Percentiles rank a stretch among this genome's conserved stretches.
These are phyloP conservation scores for Austroboletus festivus DNA, from an alignment of 768 basidiomycete genomes.

Conservation along the genomic window DNA sequence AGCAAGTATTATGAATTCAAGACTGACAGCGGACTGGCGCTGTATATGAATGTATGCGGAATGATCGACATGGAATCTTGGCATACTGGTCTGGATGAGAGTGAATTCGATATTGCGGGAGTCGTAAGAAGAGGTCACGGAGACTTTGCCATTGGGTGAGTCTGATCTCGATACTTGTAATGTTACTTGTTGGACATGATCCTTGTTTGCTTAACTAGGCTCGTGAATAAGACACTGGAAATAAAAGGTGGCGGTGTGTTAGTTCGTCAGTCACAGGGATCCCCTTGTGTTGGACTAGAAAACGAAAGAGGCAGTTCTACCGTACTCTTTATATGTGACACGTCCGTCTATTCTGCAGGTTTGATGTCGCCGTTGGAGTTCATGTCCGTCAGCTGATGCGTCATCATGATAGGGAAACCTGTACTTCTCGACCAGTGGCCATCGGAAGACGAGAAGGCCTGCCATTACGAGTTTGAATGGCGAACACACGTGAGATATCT, in stretches of 20 bases:
- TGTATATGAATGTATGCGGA: conserved; percentile 66
- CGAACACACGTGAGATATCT: conserved; percentile 60
- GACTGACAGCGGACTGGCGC: conserved; percentile 44
- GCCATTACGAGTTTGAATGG: conserved; percentile 84
- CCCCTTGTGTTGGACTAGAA: conserved; percentile 50
- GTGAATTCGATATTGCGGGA: conserved; percentile 53
- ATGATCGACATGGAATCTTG: conserved; percentile 55
- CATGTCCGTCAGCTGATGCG: not conserved
- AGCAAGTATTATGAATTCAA: conserved; percentile 65
- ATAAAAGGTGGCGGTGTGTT: conserved; percentile 52
- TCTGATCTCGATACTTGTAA: not conserved
- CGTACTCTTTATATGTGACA: conserved; percentile 77
- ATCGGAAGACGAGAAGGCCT: conserved; percentile 58
- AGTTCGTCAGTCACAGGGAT: conserved; percentile 59
- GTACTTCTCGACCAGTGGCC: conserved; percentile 64
- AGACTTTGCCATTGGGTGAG: conserved; percentile 72
- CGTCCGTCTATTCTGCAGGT: conserved; percentile 55
- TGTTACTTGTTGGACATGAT: not conserved
- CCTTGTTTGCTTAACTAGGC: conserved; percentile 6
- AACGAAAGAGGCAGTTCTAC: conserved; percentile 56
- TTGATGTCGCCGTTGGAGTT: not conserved
- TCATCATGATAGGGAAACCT: conserved; percentile 38
- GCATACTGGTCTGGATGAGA: conserved; percentile 49
- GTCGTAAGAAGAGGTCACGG: conserved; percentile 60
- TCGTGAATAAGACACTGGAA: conserved; percentile 59